Conservation (phyloP, 805 yeast genomes). For the Candida insectalens region DNA sequence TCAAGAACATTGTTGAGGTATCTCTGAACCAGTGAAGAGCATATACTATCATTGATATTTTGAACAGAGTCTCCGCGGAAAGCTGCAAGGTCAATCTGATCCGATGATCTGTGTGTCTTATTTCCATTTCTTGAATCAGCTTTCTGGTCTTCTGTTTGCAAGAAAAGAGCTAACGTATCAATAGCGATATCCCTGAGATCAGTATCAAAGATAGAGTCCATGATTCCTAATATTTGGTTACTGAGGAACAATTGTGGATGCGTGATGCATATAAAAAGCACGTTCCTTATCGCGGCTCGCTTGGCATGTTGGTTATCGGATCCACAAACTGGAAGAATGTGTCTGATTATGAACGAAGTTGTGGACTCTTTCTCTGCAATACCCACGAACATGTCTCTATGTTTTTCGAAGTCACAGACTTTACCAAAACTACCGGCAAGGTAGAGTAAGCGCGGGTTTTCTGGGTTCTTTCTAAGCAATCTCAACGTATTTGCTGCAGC, state of each 20-base stretch:
- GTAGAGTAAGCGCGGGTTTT: slow-evolving; percentile 41
- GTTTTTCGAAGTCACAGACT: slow-evolving; percentile 49
- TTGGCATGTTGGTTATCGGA: slow-evolving; percentile 25
- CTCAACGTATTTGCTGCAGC: slow-evolving; percentile 56
- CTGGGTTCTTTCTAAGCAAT: slow-evolving; percentile 6
- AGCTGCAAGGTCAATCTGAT: slow-evolving; percentile 32
- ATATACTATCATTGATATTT: slow-evolving; percentile 55
- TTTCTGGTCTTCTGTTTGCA: slow-evolving; percentile 44
- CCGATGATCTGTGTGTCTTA: slow-evolving; percentile 8
- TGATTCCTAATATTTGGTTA: slow-evolving; percentile 37
- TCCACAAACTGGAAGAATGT: slow-evolving; percentile 43
- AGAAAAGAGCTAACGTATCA: slow-evolving; percentile 47
- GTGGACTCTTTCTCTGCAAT: slow-evolving; percentile 44
- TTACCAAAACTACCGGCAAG: slow-evolving; percentile 66
- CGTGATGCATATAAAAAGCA: slow-evolving; percentile 48
- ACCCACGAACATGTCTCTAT: slow-evolving; percentile 33
- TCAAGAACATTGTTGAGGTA: slow-evolving; percentile 40
- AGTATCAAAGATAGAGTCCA: slow-evolving; percentile 39
- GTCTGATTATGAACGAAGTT: slow-evolving; percentile 47
- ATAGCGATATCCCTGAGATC: slow-evolving; percentile 33
- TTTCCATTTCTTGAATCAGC: slow-evolving; percentile 32
- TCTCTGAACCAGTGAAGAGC: slow-evolving; percentile 63
- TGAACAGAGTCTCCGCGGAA: slow-evolving; percentile 46
- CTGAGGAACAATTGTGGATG: slow-evolving; percentile 61
- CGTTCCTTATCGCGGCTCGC: slow-evolving; percentile 44